Conservation (phyloP, 2,329 filamentous ascomycete species). For the Calonectria henricotiae region DNA sequence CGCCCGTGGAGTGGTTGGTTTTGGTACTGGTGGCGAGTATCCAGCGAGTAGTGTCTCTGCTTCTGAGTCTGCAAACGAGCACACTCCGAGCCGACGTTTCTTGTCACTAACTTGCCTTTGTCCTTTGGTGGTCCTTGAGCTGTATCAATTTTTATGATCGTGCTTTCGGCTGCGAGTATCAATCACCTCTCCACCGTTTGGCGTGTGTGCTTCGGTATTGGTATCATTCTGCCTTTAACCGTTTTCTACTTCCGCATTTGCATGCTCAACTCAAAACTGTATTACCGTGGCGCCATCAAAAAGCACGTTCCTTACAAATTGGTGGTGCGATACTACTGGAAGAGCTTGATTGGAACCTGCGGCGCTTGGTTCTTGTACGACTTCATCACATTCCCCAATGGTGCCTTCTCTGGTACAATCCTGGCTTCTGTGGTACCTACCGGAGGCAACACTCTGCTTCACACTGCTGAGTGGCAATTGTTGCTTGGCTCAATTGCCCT, state of each 20-base stretch:
- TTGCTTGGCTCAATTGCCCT: constrained; percentile 64
- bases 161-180: constrained; percentile 59
- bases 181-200: constrained; percentile 62
- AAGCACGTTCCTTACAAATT: constrained; percentile 66
- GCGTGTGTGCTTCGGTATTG: constrained; percentile 67
- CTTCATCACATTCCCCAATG: constrained; percentile 66
- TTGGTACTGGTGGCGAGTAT: constrained; percentile 66
- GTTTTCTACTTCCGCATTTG: constrained; percentile 72
- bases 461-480: constrained; percentile 67
- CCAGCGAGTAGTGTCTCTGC: constrained; percentile 65
- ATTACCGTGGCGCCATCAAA: constrained; percentile 70
- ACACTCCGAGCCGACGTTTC: constrained; percentile 58
- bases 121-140: constrained; percentile 57
- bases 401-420: constrained; percentile 65
- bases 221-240: constrained; percentile 66
- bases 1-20: constrained; percentile 66
- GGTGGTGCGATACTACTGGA: constrained; percentile 71
- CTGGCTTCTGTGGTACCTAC: constrained; percentile 59
- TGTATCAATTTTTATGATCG: constrained; percentile 65
- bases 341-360: constrained; percentile 67
- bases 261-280: constrained; percentile 69
- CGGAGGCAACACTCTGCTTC: constrained; percentile 57
- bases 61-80: constrained; percentile 66
- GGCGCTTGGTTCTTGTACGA: constrained; percentile 72
- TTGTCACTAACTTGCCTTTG: constrained; percentile 62